A percentile compares a stretch with the other conserved stretches of the same genome.
Evolutionary conservation across 1,284 basidiomycete species (phyloP).

Genomic region (Phellinidium pouzarii): DNA sequence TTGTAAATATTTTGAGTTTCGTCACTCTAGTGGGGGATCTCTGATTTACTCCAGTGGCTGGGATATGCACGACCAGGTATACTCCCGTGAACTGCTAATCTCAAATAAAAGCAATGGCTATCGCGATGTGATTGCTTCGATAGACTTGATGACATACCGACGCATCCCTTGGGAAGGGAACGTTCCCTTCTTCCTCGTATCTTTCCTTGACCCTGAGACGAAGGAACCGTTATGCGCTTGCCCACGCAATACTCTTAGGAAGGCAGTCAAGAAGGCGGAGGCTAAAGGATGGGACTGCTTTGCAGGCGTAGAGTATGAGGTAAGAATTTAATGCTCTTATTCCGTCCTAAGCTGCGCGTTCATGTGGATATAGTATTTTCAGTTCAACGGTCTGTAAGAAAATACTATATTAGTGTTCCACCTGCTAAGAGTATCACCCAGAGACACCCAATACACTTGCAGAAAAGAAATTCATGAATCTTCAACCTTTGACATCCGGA

Average conservation of each 20-base stretch:
- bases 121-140: constrained; percentile 76
- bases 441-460: constrained; percentile 74
- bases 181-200: constrained; percentile 89
- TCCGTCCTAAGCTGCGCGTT: not conserved
- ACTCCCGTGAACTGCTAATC: constrained; percentile 80
- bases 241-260: constrained; percentile 76
- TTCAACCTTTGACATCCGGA: constrained; percentile 83
- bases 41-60: constrained; percentile 49
- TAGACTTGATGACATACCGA: constrained; percentile 82
- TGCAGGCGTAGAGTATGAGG: constrained; percentile 90
- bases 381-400: constrained; percentile 69
- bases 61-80: constrained; percentile 84
- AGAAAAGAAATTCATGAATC: constrained; percentile 71
- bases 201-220: constrained; percentile 83
- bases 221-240: constrained; percentile 73
- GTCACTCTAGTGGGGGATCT: not conserved
- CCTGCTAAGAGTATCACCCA: constrained; percentile 25
- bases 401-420: not conserved
- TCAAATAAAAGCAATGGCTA: constrained; percentile 91
- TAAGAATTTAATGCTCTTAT: constrained; percentile 28
- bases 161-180: constrained; percentile 91
- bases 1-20: constrained; percentile 45
- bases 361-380: constrained; percentile 68
- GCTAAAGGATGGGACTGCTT: constrained; percentile 53
- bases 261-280: constrained; percentile 45